Evolutionary conservation across 805 yeast species (phyloP).

Genomic region (Aciculoconidium aculeatum): DNA sequence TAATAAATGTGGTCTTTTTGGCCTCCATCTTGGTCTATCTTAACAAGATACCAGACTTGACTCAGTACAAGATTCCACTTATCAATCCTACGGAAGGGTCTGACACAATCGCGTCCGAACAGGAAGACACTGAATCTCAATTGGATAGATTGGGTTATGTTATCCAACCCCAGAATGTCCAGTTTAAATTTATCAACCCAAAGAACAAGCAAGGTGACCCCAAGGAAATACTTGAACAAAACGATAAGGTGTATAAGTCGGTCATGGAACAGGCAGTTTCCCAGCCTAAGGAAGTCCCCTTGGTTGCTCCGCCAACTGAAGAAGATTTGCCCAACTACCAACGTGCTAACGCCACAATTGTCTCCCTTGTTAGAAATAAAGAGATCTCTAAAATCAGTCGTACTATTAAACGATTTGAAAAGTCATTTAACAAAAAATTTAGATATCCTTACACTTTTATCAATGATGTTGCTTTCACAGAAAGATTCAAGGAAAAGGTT

Average conservation of each 20-base stretch:
- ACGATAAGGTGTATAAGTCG: conserved; percentile 32
- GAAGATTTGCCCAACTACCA: conserved; percentile 19
- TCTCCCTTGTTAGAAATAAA: conserved; percentile 65
- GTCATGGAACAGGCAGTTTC: conserved; percentile 30
- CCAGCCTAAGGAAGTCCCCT: conserved; percentile 44
- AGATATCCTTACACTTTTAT: conserved; percentile 77
- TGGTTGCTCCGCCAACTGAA: conserved; percentile 25
- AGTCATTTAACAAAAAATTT: conserved; percentile 60
- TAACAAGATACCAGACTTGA: conserved; percentile 8
- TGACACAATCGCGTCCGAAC: too few species aligned
- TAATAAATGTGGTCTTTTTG: conserved; percentile 11
- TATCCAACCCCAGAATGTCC: conserved; percentile 26
- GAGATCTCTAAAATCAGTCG: conserved; percentile 45
- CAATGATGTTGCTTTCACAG: conserved; percentile 63
- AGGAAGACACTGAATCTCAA: too few species aligned
- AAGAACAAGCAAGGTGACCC: conserved; percentile 21
- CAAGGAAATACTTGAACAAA: conserved; percentile 29
- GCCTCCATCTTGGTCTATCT: conserved; percentile 8
- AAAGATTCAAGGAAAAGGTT: conserved; percentile 47
- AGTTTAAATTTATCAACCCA: conserved; percentile 27
- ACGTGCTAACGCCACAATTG: conserved; percentile 69
- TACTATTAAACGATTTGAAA: conserved; percentile 59
- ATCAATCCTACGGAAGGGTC: too few species aligned
- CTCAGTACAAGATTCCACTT: too few species aligned
- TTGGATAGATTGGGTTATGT: too few species aligned